Base-by-base conservation (phyloP, 2,329 filamentous ascomycete genomes). In the Aspergillus piperis region DNA sequence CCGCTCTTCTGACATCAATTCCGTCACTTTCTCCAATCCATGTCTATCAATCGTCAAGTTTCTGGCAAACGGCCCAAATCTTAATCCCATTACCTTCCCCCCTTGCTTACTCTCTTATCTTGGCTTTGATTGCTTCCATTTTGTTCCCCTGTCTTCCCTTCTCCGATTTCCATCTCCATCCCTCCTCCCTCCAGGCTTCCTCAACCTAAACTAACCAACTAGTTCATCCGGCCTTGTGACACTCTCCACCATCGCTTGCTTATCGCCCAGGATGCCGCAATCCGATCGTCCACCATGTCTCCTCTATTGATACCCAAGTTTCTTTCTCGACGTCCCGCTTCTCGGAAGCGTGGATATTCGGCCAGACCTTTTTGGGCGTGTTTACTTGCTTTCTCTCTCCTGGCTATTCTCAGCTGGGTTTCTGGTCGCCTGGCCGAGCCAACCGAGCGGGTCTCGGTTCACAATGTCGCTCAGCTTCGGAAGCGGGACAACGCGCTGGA, bases 281-380 rank as follows among this genome's bases (percentile, higher is more conserved):
- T 55, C 32, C 32, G 32, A 52, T 62, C 54, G 36, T 42, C 62
- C 64, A 66, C 62, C 54, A 76, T 72, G 64, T 66, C 66, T 62
- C 61, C 63, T 62, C 58, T 60, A 59, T 58, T 70, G 59, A 62
- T 64, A 48, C 61, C 66, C 42, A 59, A 63, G 19, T 62, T 68
- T 59, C 57, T 47, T 55, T 66, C 42, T 54, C 66, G 64, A 65
- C 62, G 67, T 57, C 57, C 62, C 55, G 61, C 58, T 61, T 59
- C 44, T 6, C 68, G 57, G 59, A 64, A 63, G 61, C 70, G 74
- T 63, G 69, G 66, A 58, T 80, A 78, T 64, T 79, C 80, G 8
- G 73, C 75, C 47, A 73, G 78, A 50, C 76, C 80, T 19, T 83
- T 83, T 69, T 81, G 78, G 68, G 70, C 78, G 47, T 78, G 77